Evolutionary conservation across 345 rosid species (phyloP).

Genomic region (Populus alba): DNA sequence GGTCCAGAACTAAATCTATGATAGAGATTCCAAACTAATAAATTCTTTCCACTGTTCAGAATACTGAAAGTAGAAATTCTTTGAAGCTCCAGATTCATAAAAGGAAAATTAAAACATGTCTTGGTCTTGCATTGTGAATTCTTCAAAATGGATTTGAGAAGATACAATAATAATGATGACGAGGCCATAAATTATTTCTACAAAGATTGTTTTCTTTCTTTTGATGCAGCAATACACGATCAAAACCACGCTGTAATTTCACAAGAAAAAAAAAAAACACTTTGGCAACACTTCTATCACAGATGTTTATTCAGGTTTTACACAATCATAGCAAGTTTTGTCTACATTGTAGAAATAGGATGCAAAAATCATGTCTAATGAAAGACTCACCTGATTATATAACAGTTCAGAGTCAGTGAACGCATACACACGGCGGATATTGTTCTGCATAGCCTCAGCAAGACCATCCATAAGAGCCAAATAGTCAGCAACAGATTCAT

Average conservation of each 20-base stretch:
- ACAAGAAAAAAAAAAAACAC: neutral
- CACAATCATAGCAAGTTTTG: neutral
- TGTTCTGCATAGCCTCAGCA: conserved; percentile 57
- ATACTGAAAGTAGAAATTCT: neutral
- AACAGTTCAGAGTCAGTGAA: conserved; percentile 66
- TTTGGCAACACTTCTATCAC: neutral
- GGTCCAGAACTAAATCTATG: neutral
- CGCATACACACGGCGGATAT: conserved; percentile 59
- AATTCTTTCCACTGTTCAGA: neutral
- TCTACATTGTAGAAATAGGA: neutral
- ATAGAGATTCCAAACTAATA: neutral
- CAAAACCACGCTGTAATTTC: neutral
- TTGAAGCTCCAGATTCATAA: neutral
- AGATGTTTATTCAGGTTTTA: neutral
- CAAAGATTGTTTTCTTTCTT: neutral
- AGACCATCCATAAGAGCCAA: conserved; percentile 89
- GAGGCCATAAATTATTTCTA: neutral
- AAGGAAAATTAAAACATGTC: neutral
- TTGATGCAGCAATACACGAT: neutral
- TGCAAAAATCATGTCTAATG: neutral
- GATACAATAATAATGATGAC: neutral
- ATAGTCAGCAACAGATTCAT: conserved; percentile 78
- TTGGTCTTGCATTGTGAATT: neutral
- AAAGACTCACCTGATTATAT: conserved; percentile 61
- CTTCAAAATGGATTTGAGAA: neutral